Evolutionary conservation across 2,329 filamentous ascomycete species (phyloP), one percentile per base, ranked within the genome.

Genomic region (Ophiognomonia clavigignenti-juglandacearum): DNA sequence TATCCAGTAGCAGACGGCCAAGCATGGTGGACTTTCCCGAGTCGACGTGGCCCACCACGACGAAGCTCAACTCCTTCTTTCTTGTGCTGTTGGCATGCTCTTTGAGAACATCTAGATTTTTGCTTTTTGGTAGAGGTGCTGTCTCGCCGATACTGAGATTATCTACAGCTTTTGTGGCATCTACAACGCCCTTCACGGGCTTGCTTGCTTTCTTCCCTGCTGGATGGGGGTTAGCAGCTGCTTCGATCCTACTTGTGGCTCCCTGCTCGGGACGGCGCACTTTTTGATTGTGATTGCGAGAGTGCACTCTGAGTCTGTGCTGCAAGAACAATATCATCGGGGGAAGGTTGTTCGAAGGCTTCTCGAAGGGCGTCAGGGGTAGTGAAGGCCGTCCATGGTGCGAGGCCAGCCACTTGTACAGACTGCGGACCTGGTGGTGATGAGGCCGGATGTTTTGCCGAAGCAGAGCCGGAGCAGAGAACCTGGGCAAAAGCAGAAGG

Each of bases 11-110:
- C 23, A 98, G 67, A n/a, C 93, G 83, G 1, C 92, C 93, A 92
- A 98, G 97, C 31, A 98, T 76, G 6, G 93, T 98, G 63, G 90
- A 96, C 67, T 98, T 98, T 43, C 93, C 93, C 43, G 95, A 92
- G 64, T 98, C 93, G 46, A 98, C 93, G 63, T 98, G 93, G 91
- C 88, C 90, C 57, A 96, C 90, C 27, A 96, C 91, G 7, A 96
- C 90, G 66, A 96, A 95, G 62, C 89, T 96, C 35, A 87, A 85
- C 45, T 82, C 85, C 56, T 85, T 86, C 67, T 96, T 97, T 56
- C 77, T 76, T 44, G 82, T 78, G 43, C 81, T 78, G 54, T 84
- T 89, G 58, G 85, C 78, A 59, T 86, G 92, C 61, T 96, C 91
- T 39, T 82, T 80, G 27, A 92, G 60, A 4, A 97, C 91, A 64